Evolutionary conservation across 768 basidiomycete species (phyloP).

Genomic region (Hericium coralloides): DNA sequence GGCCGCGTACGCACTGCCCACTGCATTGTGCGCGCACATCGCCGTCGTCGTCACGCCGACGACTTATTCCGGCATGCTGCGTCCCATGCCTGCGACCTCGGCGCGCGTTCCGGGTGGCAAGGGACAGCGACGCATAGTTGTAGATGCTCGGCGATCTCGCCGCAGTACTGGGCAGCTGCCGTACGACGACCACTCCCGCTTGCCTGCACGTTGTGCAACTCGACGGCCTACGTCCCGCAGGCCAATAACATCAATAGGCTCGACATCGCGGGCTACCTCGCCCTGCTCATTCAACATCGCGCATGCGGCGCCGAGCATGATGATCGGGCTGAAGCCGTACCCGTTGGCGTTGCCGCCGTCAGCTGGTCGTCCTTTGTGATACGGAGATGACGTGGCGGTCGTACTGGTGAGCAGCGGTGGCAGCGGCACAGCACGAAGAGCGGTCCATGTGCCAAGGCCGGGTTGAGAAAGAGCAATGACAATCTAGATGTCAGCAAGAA

Average conservation of each 20-base stretch:
- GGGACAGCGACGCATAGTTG: no score
- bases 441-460: no score
- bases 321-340: slow-evolving; percentile 1
- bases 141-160: not conserved
- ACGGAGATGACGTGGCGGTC: no score
- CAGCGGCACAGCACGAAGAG: no score
- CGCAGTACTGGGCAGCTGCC: slow-evolving; percentile 31
- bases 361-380: no score
- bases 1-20: slow-evolving; percentile 47
- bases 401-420: no score
- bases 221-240: slow-evolving; percentile 20
- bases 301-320: no score
- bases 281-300: no score
- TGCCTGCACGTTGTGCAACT: slow-evolving; percentile 29
- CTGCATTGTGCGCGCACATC: slow-evolving; percentile 42
- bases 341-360: no score
- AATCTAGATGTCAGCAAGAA: no score
- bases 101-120: slow-evolving; percentile 30
- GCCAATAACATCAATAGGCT: slow-evolving; percentile 22
- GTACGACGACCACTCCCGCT: slow-evolving; percentile 23
- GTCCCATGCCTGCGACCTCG: slow-evolving; percentile 43
- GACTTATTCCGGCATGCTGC: slow-evolving; percentile 51
- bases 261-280: slow-evolving; percentile 37
- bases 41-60: slow-evolving; percentile 46
- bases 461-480: no score